phyloP scores from a whole-genome alignment of 2,329 filamentous ascomycete species.

The Alternaria ethzedia region DNA sequence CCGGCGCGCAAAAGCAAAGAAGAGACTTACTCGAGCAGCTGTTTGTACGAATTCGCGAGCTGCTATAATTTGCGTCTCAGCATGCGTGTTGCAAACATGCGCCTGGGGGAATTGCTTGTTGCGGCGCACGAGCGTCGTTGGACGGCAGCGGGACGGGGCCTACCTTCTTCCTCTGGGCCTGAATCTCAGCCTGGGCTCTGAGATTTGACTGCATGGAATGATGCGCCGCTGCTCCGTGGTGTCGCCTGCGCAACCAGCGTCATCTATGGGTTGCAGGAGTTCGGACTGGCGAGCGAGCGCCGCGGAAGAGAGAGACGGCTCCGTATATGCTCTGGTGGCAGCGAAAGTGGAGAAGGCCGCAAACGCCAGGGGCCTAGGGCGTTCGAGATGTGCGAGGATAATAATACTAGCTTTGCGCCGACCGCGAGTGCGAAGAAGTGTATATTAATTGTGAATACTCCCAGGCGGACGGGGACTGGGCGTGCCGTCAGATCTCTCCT shows the following conservation, averaged over 20 bases:
- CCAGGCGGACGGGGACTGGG: constrained; percentile 3
- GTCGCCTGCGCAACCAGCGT: constrained; percentile 40
- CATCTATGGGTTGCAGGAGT: constrained; percentile 36
- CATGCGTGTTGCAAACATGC: neutral
- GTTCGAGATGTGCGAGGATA: constrained; percentile 11
- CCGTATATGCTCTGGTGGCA: constrained; percentile 13
- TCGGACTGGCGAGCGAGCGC: constrained; percentile 31
- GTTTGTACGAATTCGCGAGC: constrained; percentile 97
- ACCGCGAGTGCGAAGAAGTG: neutral
- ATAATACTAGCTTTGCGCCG: constrained; percentile 7
- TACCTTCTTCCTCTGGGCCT: constrained; percentile 66
- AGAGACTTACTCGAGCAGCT: constrained; percentile 82
- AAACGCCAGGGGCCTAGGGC: constrained; percentile 33
- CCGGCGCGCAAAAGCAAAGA: constrained; percentile 5
- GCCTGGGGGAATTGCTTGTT: constrained; percentile 10
- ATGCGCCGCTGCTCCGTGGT: constrained; percentile 38
- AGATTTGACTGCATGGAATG: constrained; percentile 54
- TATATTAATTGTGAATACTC: constrained; percentile 13
- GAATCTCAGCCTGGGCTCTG: constrained; percentile 62
- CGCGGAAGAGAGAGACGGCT: constrained; percentile 20
- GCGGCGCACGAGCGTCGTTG: constrained; percentile 3
- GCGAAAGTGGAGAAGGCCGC: constrained; percentile 17
- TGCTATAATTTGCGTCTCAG: constrained; percentile 49
- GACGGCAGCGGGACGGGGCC: constrained; percentile 6
- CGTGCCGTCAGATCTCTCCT: constrained; percentile 16